Conservation (phyloP, 2,329 filamentous ascomycete species). For the Tolypocladium tundrense region DNA sequence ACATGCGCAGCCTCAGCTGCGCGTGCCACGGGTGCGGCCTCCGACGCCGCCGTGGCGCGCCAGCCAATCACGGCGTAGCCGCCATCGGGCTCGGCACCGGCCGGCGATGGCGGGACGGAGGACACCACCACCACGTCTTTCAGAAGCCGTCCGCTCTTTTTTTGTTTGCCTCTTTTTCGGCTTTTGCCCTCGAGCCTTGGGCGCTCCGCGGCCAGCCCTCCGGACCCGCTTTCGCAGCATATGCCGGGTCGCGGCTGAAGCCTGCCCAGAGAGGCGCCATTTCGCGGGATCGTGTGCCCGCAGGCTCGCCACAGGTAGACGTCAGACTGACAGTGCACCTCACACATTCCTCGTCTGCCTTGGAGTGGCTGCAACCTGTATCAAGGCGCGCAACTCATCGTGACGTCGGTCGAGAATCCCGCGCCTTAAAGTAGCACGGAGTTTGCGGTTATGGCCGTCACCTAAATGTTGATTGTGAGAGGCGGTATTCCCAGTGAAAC, state of each 20-base stretch:
- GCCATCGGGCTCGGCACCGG: not conserved
- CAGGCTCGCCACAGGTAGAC: not conserved
- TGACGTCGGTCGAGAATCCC: not conserved
- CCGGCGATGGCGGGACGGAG: not conserved
- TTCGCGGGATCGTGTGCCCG: not conserved
- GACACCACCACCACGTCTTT: not conserved
- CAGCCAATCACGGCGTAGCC: not conserved
- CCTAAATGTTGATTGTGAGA: not conserved
- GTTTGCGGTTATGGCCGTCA: too few relatives aligned
- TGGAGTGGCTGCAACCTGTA: not conserved
- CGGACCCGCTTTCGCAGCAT: not conserved
- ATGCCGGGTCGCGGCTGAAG: not conserved
- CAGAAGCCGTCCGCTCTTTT: not conserved
- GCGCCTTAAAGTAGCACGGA: not conserved
- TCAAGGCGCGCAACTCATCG: not conserved
- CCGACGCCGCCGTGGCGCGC: not conserved
- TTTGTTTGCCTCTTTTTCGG: not conserved
- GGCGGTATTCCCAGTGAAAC: not conserved
- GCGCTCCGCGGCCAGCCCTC: not conserved
- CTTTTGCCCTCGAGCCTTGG: not conserved
- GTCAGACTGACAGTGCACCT: not conserved
- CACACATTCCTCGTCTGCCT: too few relatives aligned
- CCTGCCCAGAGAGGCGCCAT: too few relatives aligned
- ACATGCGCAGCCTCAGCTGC: not conserved
- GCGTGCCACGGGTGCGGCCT: not conserved